Evolutionary conservation across 345 rosid species (phyloP).

Genomic region (Clarkia xantiana): DNA sequence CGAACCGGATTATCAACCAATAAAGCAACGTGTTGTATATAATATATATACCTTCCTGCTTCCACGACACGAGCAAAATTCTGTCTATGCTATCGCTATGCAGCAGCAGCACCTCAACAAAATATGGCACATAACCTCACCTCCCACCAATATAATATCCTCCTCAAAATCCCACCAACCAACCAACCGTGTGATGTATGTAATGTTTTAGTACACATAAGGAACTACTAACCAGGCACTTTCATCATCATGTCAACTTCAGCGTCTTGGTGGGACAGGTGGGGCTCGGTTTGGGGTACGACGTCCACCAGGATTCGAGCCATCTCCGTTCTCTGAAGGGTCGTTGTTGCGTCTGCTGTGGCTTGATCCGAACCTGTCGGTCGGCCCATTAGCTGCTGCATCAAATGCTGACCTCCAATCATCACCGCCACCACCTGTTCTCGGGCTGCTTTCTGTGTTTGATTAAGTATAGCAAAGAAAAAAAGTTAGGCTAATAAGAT

Average conservation of each 20-base stretch:
- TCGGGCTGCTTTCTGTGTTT: slow-evolving; percentile 73
- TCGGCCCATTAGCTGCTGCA: slow-evolving; percentile 58
- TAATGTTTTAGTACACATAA: too few relatives aligned
- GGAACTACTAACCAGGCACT: background rate
- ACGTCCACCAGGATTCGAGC: slow-evolving; percentile 18
- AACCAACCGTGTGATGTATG: too few relatives aligned
- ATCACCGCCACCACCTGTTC: slow-evolving; percentile 50
- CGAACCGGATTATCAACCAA: too few relatives aligned
- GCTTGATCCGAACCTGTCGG: slow-evolving; percentile 27
- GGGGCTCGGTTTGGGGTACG: slow-evolving; percentile 36
- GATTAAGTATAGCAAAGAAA: background rate
- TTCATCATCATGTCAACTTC: slow-evolving; percentile 12
- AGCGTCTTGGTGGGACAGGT: slow-evolving; percentile 32
- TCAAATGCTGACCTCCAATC: slow-evolving; percentile 99
- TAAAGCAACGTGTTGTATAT: too few relatives aligned
- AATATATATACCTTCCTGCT: too few relatives aligned
- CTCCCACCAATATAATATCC: too few relatives aligned
- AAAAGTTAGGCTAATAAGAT: background rate
- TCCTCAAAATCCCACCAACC: too few relatives aligned
- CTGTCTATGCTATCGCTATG: too few relatives aligned
- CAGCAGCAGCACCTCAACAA: too few relatives aligned
- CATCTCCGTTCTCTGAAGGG: slow-evolving; percentile 23
- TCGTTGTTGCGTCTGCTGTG: slow-evolving; percentile 14
- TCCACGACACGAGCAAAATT: too few relatives aligned
- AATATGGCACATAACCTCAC: too few relatives aligned